A percentile compares a stretch with the other conserved stretches of the same genome.
Conservation (phyloP, 352 stramenopile genomes). For the Phytophthora aleatoria region DNA sequence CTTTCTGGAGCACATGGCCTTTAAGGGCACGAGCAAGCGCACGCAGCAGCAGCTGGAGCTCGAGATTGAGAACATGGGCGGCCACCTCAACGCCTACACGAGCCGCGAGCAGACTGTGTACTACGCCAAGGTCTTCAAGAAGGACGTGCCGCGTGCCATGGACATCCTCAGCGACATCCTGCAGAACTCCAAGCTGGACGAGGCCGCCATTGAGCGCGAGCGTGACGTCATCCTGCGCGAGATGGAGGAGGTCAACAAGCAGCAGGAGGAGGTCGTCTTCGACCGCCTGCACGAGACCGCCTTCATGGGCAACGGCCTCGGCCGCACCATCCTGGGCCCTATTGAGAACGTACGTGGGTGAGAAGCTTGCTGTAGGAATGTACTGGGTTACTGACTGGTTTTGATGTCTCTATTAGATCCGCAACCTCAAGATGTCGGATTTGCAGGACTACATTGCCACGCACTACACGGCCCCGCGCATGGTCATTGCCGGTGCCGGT, state of each 20-base stretch:
- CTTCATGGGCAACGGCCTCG: constrained; percentile 97
- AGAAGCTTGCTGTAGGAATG: background rate
- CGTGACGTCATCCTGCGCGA: constrained; percentile 99
- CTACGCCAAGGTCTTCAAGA: constrained; percentile 99
- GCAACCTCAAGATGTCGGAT: constrained; percentile 94
- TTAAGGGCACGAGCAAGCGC: constrained; percentile 98
- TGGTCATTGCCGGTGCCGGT: constrained; percentile 98
- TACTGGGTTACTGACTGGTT: constrained; percentile 4
- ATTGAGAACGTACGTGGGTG: constrained; percentile 95
- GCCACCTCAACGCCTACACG: constrained; percentile 99
- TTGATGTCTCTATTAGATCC: constrained; percentile 50
- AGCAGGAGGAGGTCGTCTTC: constrained; percentile 98
- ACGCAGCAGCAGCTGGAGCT: constrained; percentile 99
- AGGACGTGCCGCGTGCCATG: constrained; percentile 96
- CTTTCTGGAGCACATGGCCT: constrained; percentile 99
- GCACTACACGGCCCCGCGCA: constrained; percentile 99
- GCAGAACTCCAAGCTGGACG: constrained; percentile 97
- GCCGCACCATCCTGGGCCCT: constrained; percentile 98
- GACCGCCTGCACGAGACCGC: constrained; percentile 99
- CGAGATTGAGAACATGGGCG: constrained; percentile 99
- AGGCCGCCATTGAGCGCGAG: constrained; percentile 96
- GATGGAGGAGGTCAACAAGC: constrained; percentile 99
- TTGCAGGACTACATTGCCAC: constrained; percentile 98
- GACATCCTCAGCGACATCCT: constrained; percentile 99
- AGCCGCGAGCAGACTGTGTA: constrained; percentile 99